These are phyloP conservation scores for Bipolaris gigantea DNA, from an alignment of 2,329 filamentous ascomycete genomes.

Conservation along the genomic window DNA sequence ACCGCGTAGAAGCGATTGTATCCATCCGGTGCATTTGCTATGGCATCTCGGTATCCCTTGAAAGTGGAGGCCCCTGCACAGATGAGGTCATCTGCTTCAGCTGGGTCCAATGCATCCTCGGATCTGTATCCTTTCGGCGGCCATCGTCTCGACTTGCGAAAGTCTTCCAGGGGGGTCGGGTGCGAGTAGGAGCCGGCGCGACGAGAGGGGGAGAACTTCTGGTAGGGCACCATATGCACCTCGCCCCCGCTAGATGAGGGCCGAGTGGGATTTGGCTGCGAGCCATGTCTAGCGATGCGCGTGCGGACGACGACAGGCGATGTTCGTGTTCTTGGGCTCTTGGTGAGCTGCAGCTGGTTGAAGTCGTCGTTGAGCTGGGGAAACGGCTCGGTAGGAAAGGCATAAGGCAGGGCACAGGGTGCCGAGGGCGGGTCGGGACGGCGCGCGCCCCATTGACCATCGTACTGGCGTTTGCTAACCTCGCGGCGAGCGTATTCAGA, in stretches of 20 bases:
- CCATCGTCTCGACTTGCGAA: constrained; percentile 42
- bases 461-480: constrained; percentile 35
- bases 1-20: constrained; percentile 47
- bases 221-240: constrained; percentile 28
- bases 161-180: constrained; percentile 43
- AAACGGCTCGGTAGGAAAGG: constrained; percentile 33
- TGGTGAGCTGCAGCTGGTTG: constrained; percentile 33
- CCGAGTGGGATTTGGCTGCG: constrained; percentile 34
- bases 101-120: constrained; percentile 35
- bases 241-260: constrained; percentile 42
- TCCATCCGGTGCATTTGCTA: constrained; percentile 41
- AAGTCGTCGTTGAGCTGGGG: constrained; percentile 28
- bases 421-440: constrained; percentile 29
- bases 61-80: constrained; percentile 45
- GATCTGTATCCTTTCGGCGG: constrained; percentile 44
- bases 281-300: constrained; percentile 43
- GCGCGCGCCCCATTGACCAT: constrained; percentile 30
- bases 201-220: constrained; percentile 28
- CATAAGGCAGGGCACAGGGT: constrained; percentile 27
- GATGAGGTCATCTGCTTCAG: constrained; percentile 45
- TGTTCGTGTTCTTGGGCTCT: constrained; percentile 36
- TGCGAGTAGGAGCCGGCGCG: constrained; percentile 44
- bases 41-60: constrained; percentile 44
- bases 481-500: constrained; percentile 42
- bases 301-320: constrained; percentile 41